Evolutionary conservation across 352 stramenopile genomes (phyloP).

Genomic region (Phytopythium mirpurense): DNA sequence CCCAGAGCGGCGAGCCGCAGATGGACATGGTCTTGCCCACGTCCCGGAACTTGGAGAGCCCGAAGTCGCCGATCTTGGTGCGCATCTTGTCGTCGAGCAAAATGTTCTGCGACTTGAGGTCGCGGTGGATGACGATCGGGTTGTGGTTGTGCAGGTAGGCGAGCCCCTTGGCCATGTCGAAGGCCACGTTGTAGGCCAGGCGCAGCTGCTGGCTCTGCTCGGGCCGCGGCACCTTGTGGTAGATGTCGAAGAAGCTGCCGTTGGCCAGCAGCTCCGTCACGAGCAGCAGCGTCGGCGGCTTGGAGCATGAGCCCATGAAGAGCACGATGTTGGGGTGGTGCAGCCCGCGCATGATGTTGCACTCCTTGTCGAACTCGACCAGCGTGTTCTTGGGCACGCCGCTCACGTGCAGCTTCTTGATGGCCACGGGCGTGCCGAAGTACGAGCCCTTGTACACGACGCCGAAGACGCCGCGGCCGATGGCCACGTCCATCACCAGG

Average conservation of each 20-base stretch:
- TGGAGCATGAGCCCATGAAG: slow-evolving; percentile 97
- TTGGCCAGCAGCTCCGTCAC: slow-evolving; percentile 92
- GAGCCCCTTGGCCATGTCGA: slow-evolving; percentile 91
- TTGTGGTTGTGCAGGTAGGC: slow-evolving; percentile 97
- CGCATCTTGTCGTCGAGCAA: slow-evolving; percentile 79
- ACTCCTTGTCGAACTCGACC: slow-evolving; percentile 80
- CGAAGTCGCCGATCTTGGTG: slow-evolving; percentile 84
- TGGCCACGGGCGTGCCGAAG: slow-evolving; percentile 76
- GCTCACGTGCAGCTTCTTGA: slow-evolving; percentile 82
- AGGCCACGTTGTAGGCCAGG: slow-evolving; percentile 77
- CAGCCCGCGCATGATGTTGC: slow-evolving; percentile 86
- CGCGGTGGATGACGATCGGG: slow-evolving; percentile 96
- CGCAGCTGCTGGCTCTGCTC: slow-evolving; percentile 48
- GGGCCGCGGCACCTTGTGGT: slow-evolving; percentile 71
- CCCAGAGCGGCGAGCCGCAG: slow-evolving; percentile 78
- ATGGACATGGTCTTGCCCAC: slow-evolving; percentile 87
- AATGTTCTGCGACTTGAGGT: slow-evolving; percentile 81
- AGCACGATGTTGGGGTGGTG: slow-evolving; percentile 97
- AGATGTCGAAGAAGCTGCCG: slow-evolving; percentile 85
- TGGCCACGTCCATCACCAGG: slow-evolving; percentile 59
- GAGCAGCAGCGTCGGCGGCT: slow-evolving; percentile 94
- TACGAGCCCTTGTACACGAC: slow-evolving; percentile 83
- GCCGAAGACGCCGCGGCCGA: slow-evolving; percentile 75
- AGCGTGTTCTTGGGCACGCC: slow-evolving; percentile 79
- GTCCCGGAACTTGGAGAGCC: slow-evolving; percentile 78